These are phyloP conservation scores for Lycium barbarum DNA, from an alignment of 257 asterid species.

Conservation along the genomic window DNA sequence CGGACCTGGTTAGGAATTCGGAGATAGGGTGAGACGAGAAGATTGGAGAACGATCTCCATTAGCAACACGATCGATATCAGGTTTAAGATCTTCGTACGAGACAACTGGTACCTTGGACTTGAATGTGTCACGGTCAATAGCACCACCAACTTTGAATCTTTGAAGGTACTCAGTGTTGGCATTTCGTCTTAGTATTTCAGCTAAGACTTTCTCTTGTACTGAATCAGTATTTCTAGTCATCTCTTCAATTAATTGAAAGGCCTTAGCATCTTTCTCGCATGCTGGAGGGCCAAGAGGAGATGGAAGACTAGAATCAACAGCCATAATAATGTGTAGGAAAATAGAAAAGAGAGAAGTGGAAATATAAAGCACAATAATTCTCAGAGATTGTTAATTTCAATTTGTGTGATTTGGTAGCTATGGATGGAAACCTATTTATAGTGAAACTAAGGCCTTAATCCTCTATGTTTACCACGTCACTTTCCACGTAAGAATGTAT, in stretches of 20 bases:
- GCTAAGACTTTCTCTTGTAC: conserved; percentile 66
- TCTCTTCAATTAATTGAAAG: conserved; percentile 69
- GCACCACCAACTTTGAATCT: conserved; percentile 59
- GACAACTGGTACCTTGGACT: conserved; percentile 71
- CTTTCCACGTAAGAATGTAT: conserved; percentile 3
- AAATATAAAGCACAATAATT: background rate
- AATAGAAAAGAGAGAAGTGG: background rate
- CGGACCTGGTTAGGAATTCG: conserved; percentile 82
- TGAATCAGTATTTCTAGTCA: conserved; percentile 54
- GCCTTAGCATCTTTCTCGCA: conserved; percentile 61
- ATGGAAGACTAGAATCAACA: conserved; percentile 43
- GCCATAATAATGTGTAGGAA: conserved; percentile 42
- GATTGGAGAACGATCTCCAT: conserved; percentile 80
- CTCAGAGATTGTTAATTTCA: background rate
- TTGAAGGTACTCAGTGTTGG: conserved; percentile 62
- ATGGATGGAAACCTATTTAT: conserved; percentile 29
- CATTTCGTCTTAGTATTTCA: conserved; percentile 66
- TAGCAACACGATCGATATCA: conserved; percentile 72
- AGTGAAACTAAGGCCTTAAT: background rate
- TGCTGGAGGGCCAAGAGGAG: conserved; percentile 49
- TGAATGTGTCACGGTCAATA: conserved; percentile 63
- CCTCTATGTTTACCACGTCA: conserved; percentile 29
- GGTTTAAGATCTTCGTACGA: conserved; percentile 78
- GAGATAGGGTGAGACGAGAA: conserved; percentile 76
- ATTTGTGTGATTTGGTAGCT: conserved; percentile 11